A percentile compares a stretch with the other conserved stretches of the same genome.
phyloP scores from a whole-genome alignment of 2,329 filamentous ascomycete genomes.

The Mollisiaceae sp. region DNA sequence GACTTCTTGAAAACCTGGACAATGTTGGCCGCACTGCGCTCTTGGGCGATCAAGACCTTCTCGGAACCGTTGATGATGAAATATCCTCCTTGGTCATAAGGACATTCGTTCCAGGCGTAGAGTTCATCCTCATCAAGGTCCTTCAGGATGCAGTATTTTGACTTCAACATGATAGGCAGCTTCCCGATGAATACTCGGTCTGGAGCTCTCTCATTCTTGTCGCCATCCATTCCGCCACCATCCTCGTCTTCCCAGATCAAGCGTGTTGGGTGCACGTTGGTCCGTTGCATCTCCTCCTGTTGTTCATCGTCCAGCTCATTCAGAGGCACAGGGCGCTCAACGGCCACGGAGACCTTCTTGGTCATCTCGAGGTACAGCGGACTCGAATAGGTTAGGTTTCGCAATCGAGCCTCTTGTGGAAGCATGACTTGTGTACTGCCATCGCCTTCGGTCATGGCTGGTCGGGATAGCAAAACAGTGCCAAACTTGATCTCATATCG shows the following conservation, averaged over 20 bases:
- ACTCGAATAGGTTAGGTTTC: slow-evolving; percentile 94
- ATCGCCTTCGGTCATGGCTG: slow-evolving; percentile 91
- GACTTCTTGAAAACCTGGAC: slow-evolving; percentile 99
- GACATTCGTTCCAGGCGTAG: slow-evolving; percentile 93
- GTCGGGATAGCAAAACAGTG: slow-evolving; percentile 84
- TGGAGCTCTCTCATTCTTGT: slow-evolving; percentile 54
- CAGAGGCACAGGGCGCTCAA: slow-evolving; percentile 71
- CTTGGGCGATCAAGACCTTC: slow-evolving; percentile 97
- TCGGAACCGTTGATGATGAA: slow-evolving; percentile 99
- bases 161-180: slow-evolving; percentile 97
- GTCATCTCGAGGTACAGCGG: slow-evolving; percentile 89
- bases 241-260: slow-evolving; percentile 64
- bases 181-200: slow-evolving; percentile 86
- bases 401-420: slow-evolving; percentile 92
- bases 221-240: slow-evolving; percentile 44
- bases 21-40: slow-evolving; percentile 96
- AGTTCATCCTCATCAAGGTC: slow-evolving; percentile 83
- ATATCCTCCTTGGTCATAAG: slow-evolving; percentile 97
- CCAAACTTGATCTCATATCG: slow-evolving; percentile 96
- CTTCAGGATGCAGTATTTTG: slow-evolving; percentile 89
- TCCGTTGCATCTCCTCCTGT: slow-evolving; percentile 58
- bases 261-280: slow-evolving; percentile 62
- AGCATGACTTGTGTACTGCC: slow-evolving; percentile 84
- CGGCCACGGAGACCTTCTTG: slow-evolving; percentile 82
- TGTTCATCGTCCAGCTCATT: slow-evolving; percentile 73